These are phyloP conservation scores for Wallacemonas sp. DNA, from an alignment of 208 protist species.

Conservation along the genomic window DNA sequence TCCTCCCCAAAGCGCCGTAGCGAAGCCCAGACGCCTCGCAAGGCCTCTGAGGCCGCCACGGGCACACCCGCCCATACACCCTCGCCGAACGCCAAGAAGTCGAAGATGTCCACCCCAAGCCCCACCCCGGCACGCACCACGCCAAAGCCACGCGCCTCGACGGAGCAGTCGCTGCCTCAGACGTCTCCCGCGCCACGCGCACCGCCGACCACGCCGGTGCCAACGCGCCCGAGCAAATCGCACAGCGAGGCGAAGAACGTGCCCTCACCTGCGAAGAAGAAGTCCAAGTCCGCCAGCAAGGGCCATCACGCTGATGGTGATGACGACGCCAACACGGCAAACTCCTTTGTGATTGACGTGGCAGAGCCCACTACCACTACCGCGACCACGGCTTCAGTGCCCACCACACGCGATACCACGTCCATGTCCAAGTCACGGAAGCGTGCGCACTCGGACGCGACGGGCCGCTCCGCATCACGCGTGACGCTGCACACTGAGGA, in stretches of 20 bases:
- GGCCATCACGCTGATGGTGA: neutral
- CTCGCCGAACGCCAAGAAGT: neutral
- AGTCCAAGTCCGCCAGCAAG: neutral
- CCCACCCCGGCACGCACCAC: too few species aligned
- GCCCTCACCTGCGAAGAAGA: neutral
- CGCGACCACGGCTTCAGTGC: too few species aligned
- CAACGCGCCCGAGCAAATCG: neutral
- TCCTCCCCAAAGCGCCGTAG: neutral
- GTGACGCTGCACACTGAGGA: constrained; percentile 4
- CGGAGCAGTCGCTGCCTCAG: neutral
- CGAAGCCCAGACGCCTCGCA: neutral
- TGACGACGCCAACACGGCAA: neutral
- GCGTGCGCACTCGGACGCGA: too few species aligned
- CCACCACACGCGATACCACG: too few species aligned
- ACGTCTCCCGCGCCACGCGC: constrained; percentile 7
- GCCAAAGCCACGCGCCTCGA: neutral
- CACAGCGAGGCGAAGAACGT: neutral
- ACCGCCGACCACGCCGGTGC: constrained; percentile 2
- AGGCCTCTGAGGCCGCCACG: neutral
- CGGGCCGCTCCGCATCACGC: neutral
- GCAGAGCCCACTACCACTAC: neutral
- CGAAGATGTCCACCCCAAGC: too few species aligned
- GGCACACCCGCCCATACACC: neutral
- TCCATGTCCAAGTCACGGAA: too few species aligned
- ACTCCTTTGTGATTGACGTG: neutral